Evolutionary conservation across 768 basidiomycete species (phyloP).

Genomic region (Suillus weaverae): DNA sequence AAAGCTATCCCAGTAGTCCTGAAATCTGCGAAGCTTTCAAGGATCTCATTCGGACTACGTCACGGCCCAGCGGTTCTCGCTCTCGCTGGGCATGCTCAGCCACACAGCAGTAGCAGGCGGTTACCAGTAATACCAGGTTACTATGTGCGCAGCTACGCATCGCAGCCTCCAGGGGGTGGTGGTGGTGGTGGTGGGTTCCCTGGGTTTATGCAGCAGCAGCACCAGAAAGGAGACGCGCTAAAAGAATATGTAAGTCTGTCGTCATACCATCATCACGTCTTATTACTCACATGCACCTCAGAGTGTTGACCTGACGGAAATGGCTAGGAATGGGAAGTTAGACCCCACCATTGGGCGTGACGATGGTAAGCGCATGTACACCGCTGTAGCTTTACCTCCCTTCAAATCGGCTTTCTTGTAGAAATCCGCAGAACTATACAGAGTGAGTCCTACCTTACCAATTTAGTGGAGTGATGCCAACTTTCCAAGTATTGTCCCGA

Average conservation of each 20-base stretch:
- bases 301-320: slow-evolving; percentile 83
- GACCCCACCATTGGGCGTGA: slow-evolving; percentile 91
- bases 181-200: slow-evolving; percentile 55
- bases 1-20: background rate
- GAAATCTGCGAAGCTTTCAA: slow-evolving; percentile 13
- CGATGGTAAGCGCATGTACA: slow-evolving; percentile 49
- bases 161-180: slow-evolving; percentile 43
- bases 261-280: slow-evolving; percentile 28
- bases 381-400: background rate
- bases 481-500: slow-evolving; percentile 66
- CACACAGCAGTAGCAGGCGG: background rate
- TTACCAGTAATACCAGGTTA: background rate
- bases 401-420: slow-evolving; percentile 16
- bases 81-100: background rate
- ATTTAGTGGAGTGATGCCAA: slow-evolving; percentile 1
- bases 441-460: slow-evolving; percentile 48
- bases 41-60: slow-evolving; percentile 19
- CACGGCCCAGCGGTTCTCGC: slow-evolving; percentile 20
- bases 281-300: slow-evolving; percentile 25
- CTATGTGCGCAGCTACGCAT: slow-evolving; percentile 43
- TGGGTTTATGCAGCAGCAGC: slow-evolving; percentile 60
- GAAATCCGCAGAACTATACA: slow-evolving; percentile 92
- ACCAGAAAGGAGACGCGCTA: slow-evolving; percentile 80
- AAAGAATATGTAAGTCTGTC: slow-evolving; percentile 69
- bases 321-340: slow-evolving; percentile 81